Evolutionary conservation across 2,329 filamentous ascomycete genomes (phyloP).

Genomic region (Xylaria sp.): DNA sequence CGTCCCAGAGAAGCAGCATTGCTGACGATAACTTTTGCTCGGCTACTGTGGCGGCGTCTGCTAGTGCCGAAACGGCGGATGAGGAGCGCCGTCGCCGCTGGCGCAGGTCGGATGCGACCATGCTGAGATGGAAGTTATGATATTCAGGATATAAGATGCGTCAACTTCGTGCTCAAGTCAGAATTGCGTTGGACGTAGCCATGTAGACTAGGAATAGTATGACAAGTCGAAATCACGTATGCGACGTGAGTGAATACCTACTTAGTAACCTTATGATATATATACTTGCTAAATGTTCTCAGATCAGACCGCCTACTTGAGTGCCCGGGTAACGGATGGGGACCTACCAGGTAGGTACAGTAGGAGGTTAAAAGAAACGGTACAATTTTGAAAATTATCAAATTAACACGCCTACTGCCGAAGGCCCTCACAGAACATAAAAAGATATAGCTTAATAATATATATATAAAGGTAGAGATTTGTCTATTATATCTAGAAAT

Average conservation of each 20-base stretch:
- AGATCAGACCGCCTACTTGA: too few species aligned
- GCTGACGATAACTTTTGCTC: slow-evolving; percentile 50
- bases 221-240: not conserved
- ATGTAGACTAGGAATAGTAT: not conserved
- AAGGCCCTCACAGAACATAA: too few species aligned
- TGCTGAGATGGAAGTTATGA: not conserved
- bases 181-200: not conserved
- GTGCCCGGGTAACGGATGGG: too few species aligned
- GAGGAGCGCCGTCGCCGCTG: slow-evolving; percentile 41
- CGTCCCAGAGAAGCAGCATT: slow-evolving; percentile 61
- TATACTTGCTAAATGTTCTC: too few species aligned
- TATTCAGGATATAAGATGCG: not conserved
- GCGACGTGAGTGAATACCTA: not conserved
- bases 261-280: too few species aligned
- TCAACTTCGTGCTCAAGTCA: not conserved
- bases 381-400: too few species aligned
- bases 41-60: slow-evolving; percentile 32
- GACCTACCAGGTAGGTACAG: too few species aligned
- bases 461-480: too few species aligned
- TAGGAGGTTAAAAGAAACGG: too few species aligned
- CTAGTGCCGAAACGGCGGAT: slow-evolving; percentile 36
- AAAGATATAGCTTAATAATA: too few species aligned
- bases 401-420: too few species aligned
- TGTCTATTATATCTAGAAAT: too few species aligned
- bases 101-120: slow-evolving; percentile 32